Evolutionary conservation across 306 rosid species (phyloP).

Genomic region (Cicer bijugum): DNA sequence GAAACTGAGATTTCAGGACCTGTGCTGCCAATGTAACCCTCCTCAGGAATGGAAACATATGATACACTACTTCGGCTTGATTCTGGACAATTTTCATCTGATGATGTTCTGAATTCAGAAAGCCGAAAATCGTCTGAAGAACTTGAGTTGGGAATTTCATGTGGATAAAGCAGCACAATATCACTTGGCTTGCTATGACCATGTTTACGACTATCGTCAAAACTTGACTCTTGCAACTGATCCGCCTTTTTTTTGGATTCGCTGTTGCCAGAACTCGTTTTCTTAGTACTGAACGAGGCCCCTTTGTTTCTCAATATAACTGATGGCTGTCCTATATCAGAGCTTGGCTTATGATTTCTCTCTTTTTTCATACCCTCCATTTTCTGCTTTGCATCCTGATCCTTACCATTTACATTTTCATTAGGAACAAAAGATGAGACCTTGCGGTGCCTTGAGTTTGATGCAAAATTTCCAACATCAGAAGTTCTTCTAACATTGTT

Average conservation of each 20-base stretch:
- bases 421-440: slow-evolving; percentile 46
- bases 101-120: slow-evolving; percentile 50
- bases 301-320: slow-evolving; percentile 46
- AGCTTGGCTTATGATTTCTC: slow-evolving; percentile 45
- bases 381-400: slow-evolving; percentile 47
- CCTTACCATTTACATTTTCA: slow-evolving; percentile 42
- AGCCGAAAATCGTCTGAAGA: slow-evolving; percentile 49
- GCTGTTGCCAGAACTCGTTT: slow-evolving; percentile 30
- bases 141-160: slow-evolving; percentile 52
- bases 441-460: slow-evolving; percentile 44
- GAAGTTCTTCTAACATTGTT: slow-evolving; percentile 43
- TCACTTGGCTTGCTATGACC: slow-evolving; percentile 43
- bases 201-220: slow-evolving; percentile 40
- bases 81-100: slow-evolving; percentile 54
- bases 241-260: slow-evolving; percentile 50
- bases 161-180: slow-evolving; percentile 54
- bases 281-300: slow-evolving; percentile 49
- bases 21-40: slow-evolving; percentile 44
- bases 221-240: slow-evolving; percentile 47
- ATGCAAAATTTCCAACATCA: slow-evolving; percentile 45
- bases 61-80: slow-evolving; percentile 59
- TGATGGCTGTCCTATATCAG: slow-evolving; percentile 45
- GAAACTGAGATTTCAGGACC: slow-evolving; percentile 59
- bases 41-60: slow-evolving; percentile 55
- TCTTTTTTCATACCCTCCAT: slow-evolving; percentile 51